Evolutionary conservation across 2,329 filamentous ascomycete genomes (phyloP), one percentile per base, ranked within the genome.

Genomic region (Chrysosporium keratinophilum): DNA sequence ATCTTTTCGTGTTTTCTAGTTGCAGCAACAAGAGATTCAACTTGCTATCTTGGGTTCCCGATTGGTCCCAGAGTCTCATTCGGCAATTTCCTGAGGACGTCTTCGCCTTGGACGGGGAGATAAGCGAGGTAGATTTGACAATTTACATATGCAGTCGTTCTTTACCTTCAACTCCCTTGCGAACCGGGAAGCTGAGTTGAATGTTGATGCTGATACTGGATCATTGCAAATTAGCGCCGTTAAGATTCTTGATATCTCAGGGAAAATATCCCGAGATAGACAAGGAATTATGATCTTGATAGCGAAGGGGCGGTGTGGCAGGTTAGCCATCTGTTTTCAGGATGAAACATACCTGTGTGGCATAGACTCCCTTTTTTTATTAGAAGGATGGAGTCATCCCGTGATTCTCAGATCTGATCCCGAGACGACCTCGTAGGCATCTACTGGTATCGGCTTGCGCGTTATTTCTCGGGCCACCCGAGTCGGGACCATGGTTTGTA

Each of bases 21-120:
- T 19, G 39, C 20, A 31, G 45, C 10, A 42, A 41, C 5, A 53
- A 50, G 17, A 14, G 28, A 11, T 23, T 47, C 20, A 46, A 47
- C 15, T 34, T 54, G 37, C 55, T 50, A 3, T 54, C 55, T 17
- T 56, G 55, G 55, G 55, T 56, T 15, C 55, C 55, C 14, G 55
- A 56, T 17, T 56, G 51, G 51, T 56, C 55, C 28, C 39, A 50
- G 34, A n/a, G 11, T 17, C 15, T 50, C 14, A n/a, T 15, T 19
- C 11, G 14, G 10, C 42, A 19, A 19, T 33, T 12, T 41, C 20
- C 20, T 11, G 9, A 17, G 37, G 33, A 19, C 33, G 6, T 19
- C 11, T 42, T 31, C 10, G 10, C 33, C 11, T 12, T 12, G 7
- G 15, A 28, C 6, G 23, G 3, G n/a, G 35, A 37, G 4, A 3